Evolutionary conservation across 164 flowering plant species (phyloP).

Genomic region (Aristolochia californica): DNA sequence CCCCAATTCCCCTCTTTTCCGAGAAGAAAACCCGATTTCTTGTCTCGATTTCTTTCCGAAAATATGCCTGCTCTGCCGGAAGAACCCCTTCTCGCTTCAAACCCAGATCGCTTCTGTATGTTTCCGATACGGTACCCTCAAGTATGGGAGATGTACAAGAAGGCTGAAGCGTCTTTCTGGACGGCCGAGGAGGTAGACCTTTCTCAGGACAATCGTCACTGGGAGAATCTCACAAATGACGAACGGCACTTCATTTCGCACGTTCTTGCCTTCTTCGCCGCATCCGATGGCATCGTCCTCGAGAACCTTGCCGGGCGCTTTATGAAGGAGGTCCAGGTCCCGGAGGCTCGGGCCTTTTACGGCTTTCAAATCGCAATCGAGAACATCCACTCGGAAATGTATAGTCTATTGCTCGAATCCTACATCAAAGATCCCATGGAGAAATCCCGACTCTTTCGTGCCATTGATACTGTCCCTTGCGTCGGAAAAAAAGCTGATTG

Average conservation of each 20-base stretch:
- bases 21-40: neutral
- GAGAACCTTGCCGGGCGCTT: conserved; percentile 81
- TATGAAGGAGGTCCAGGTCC: conserved; percentile 77
- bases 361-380: conserved; percentile 91
- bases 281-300: conserved; percentile 85
- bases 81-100: conserved; percentile 68
- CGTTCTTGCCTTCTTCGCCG: conserved; percentile 90
- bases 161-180: conserved; percentile 91
- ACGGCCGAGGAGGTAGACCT: conserved; percentile 90
- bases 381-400: conserved; percentile 94
- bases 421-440: conserved; percentile 56
- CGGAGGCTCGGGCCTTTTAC: conserved; percentile 86
- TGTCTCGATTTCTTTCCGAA: too few relatives aligned
- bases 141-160: conserved; percentile 97
- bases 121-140: conserved; percentile 81
- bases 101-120: conserved; percentile 91
- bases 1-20: too few relatives aligned
- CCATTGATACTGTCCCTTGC: conserved; percentile 75
- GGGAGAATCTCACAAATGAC: conserved; percentile 28
- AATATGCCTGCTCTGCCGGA: conserved; percentile 55
- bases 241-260: conserved; percentile 80
- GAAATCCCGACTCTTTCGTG: conserved; percentile 52
- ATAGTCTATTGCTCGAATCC: conserved; percentile 58
- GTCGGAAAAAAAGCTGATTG: conserved; percentile 75
- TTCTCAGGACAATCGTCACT: conserved; percentile 61